A percentile compares a stretch with the other conserved stretches of the same genome.
phyloP scores from a whole-genome alignment of 2,329 filamentous ascomycete species.

The Hypoxylon sp. region DNA sequence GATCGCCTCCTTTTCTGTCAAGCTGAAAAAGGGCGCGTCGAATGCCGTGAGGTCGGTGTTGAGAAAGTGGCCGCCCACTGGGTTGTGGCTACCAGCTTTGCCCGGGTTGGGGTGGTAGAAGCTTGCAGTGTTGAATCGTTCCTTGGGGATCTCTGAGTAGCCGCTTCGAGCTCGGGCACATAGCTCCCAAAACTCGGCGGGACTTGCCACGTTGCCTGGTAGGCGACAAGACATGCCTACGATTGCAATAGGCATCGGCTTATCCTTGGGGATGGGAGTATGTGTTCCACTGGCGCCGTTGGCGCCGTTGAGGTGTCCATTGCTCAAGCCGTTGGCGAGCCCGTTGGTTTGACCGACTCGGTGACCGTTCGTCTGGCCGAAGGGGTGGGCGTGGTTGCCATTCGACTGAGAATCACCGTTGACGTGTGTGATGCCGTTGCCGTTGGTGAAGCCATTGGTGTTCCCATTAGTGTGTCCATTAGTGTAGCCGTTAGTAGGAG shows the following conservation, averaged over 20 bases:
- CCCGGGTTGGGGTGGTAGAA: constrained; percentile 52
- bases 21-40: constrained; percentile 64
- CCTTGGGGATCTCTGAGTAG: constrained; percentile 53
- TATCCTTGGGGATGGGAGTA: constrained; percentile 23
- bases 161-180: constrained; percentile 53
- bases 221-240: constrained; percentile 54
- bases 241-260: constrained; percentile 51
- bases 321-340: constrained; percentile 39
- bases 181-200: constrained; percentile 55
- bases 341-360: constrained; percentile 22
- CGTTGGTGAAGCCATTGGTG: constrained; percentile 42
- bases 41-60: constrained; percentile 60
- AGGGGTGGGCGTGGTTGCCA: constrained; percentile 21
- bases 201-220: constrained; percentile 52
- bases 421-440: constrained; percentile 30
- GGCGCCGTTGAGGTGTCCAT: constrained; percentile 35
- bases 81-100: constrained; percentile 52
- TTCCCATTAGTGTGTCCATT: constrained; percentile 47
- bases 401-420: constrained; percentile 11
- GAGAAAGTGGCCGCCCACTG: constrained; percentile 55
- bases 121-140: constrained; percentile 59
- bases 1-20: constrained; percentile 62
- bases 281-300: constrained; percentile 25
- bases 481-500: constrained; percentile 47
- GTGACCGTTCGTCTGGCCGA: constrained; percentile 29